Percentiles rank a stretch among this genome's conserved stretches.
phyloP scores from a whole-genome alignment of 176 grass and related monocot genomes.

The Oryza australiensis region DNA sequence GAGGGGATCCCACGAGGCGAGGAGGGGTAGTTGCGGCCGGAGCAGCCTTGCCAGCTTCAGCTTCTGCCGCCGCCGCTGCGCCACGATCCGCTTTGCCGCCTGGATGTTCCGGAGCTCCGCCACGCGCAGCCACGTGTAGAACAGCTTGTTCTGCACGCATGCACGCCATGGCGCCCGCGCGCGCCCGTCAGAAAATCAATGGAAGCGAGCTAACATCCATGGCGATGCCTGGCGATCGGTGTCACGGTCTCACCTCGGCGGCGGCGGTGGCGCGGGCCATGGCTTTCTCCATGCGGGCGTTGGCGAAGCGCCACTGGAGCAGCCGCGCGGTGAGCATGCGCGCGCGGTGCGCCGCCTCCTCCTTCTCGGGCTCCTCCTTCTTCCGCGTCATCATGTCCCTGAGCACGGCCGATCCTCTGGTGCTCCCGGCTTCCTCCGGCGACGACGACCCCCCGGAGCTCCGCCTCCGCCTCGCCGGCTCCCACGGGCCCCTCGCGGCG shows the following conservation, averaged over 20 bases:
- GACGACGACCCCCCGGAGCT: not conserved
- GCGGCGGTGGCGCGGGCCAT: slow-evolving; percentile 45
- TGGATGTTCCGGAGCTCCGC: slow-evolving; percentile 75
- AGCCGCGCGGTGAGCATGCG: slow-evolving; percentile 59
- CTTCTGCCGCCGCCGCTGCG: slow-evolving; percentile 78
- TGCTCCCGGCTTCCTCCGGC: slow-evolving; percentile 2
- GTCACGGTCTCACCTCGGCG: slow-evolving; percentile 54
- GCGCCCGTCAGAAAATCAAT: not conserved
- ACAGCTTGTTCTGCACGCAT: slow-evolving; percentile 71
- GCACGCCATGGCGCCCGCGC: too few species aligned
- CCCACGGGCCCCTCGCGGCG: slow-evolving; percentile 21
- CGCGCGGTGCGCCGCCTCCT: slow-evolving; percentile 60
- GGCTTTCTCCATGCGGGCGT: slow-evolving; percentile 58
- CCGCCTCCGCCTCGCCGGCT: slow-evolving; percentile 37
- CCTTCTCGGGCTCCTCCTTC: slow-evolving; percentile 52
- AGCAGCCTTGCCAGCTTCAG: slow-evolving; percentile 60
- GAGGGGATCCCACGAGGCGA: slow-evolving; percentile 62
- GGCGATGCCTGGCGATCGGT: not conserved
- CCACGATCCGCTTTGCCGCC: slow-evolving; percentile 82
- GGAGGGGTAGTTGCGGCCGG: slow-evolving; percentile 54
- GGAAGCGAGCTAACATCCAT: not conserved
- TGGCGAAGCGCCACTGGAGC: slow-evolving; percentile 83
- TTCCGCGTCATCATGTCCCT: slow-evolving; percentile 45
- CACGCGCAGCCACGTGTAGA: slow-evolving; percentile 75
- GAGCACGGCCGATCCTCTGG: slow-evolving; percentile 17